Conservation (phyloP, 192 early-diverging fungal species). For the Coemansia sp. region DNA sequence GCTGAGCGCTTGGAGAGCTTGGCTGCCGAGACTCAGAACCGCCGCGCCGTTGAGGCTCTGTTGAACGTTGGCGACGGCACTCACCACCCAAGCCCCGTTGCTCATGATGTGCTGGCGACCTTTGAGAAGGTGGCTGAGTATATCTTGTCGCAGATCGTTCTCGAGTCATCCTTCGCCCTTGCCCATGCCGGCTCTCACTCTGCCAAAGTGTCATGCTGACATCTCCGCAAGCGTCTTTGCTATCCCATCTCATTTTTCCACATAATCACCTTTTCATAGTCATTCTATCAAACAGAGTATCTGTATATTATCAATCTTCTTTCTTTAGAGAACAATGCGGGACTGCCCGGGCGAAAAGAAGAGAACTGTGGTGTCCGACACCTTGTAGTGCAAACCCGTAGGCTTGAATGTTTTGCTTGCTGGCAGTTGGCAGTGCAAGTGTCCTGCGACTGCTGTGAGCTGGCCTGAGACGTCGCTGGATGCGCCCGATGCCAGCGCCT, state of each 20-base stretch:
- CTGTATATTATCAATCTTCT: background rate
- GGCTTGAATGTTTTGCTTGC: slow-evolving; percentile 31
- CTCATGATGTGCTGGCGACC: background rate
- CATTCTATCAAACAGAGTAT: too few species aligned
- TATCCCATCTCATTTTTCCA: background rate
- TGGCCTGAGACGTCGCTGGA: slow-evolving; percentile 46
- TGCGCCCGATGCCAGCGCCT: slow-evolving; percentile 31
- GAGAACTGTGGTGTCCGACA: slow-evolving; percentile 39
- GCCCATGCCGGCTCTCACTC: background rate
- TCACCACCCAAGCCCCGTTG: background rate
- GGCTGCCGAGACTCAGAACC: slow-evolving; percentile 26
- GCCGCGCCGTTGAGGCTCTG: slow-evolving; percentile 41
- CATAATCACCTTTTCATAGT: too few species aligned
- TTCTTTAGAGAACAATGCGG: slow-evolving; percentile 34
- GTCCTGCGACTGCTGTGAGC: slow-evolving; percentile 41
- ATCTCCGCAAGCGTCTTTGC: background rate
- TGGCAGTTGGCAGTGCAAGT: slow-evolving; percentile 36
- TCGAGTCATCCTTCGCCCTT: slow-evolving; percentile 42
- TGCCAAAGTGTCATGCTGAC: background rate
- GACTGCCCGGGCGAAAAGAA: slow-evolving; percentile 54
- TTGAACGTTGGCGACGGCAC: slow-evolving; percentile 22
- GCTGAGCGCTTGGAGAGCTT: slow-evolving; percentile 18
- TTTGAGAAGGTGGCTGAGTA: slow-evolving; percentile 28
- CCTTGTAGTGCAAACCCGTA: slow-evolving; percentile 27
- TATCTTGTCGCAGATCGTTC: slow-evolving; percentile 30